Base-by-base conservation (phyloP, 495 filamentous ascomycete species). In the Trichocladium antarcticum region DNA sequence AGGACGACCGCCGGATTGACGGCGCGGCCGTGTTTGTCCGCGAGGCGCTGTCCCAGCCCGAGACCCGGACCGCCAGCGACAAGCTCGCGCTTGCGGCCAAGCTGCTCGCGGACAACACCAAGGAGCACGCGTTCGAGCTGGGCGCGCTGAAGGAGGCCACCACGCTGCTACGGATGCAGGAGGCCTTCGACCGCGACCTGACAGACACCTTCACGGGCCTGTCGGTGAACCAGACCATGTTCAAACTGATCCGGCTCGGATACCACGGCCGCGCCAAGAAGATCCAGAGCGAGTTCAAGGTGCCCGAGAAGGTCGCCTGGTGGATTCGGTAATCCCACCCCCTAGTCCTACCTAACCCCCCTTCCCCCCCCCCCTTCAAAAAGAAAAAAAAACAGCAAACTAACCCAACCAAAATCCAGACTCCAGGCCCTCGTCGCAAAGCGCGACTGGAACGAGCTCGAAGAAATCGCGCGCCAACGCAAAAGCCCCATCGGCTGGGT, bases 401-500 rank as follows among this genome's bases (percentile, higher is more conserved):
- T 47, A 44, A 38, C 47, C 9, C 2, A 8, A 1, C 8, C 7
- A 3, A 15, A 39, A 35, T 42, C 42, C 22, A 82, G 87, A 51
- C 74, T 98, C 37, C 81, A 93, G 55, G 92, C 89, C 4, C 71
- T 97, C 40, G 88, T 97, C 5, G 82, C 84, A 12, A 85, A 83
- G 61, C 79, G 92, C 34, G 84, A 95, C 60, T 97, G 89, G 88
- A 78, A 75, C 34, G 93, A 95, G 60, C 70, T 98, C 48, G 89
- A 97, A 66, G 89, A 95, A 52, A 75, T 86, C 53, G 79, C 76
- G 38, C 79, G 77, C 59, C 73, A 67, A 38, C 70, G 74, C 41
- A 93, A 89, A 59, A 86, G 82, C 39, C 85, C 92, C n/a, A 96
- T 98, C 60, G 92, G 89, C 36, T 98, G 93, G 93, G 88, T 92